Conservation (phyloP, 139 green algal species). For the Prasinococcaceae sp. region DNA sequence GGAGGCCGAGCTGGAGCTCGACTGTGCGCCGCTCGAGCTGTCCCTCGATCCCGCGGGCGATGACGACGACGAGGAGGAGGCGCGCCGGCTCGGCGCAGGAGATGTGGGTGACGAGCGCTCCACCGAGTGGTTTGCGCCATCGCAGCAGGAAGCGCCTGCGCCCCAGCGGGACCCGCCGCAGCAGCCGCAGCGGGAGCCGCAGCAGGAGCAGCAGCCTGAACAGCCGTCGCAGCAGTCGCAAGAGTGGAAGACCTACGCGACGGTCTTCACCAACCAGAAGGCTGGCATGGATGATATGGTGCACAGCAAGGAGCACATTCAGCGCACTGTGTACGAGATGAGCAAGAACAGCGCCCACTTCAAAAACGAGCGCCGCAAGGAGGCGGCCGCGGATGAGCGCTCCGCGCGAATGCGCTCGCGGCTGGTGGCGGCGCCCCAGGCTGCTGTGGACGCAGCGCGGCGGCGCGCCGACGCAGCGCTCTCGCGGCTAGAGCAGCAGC, state of each 20-base stretch:
- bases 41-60: no score
- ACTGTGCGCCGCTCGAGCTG: no score
- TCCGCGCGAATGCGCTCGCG: slow-evolving; percentile 24
- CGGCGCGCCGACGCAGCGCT: no score
- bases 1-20: no score
- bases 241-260: slow-evolving; percentile 46
- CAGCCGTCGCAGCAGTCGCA: neutral
- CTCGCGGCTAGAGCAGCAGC: no score
- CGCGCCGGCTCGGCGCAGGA: no score
- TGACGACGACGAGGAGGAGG: no score
- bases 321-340: slow-evolving; percentile 78
- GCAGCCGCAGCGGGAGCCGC: no score
- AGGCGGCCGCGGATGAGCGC: slow-evolving; percentile 28
- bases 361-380: slow-evolving; percentile 82
- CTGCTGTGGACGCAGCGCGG: neutral
- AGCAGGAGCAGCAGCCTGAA: slow-evolving; percentile 1
- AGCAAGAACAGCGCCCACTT: slow-evolving; percentile 76
- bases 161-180: no score
- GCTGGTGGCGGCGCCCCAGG: neutral
- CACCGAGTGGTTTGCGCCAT: no score
- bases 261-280: slow-evolving; percentile 86
- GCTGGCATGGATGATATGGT: slow-evolving; percentile 23
- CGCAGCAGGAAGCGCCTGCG: no score
- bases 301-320: slow-evolving; percentile 29
- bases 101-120: no score